Evolutionary conservation across 768 basidiomycete species (phyloP).

Genomic region (Hygrocybe punicea): DNA sequence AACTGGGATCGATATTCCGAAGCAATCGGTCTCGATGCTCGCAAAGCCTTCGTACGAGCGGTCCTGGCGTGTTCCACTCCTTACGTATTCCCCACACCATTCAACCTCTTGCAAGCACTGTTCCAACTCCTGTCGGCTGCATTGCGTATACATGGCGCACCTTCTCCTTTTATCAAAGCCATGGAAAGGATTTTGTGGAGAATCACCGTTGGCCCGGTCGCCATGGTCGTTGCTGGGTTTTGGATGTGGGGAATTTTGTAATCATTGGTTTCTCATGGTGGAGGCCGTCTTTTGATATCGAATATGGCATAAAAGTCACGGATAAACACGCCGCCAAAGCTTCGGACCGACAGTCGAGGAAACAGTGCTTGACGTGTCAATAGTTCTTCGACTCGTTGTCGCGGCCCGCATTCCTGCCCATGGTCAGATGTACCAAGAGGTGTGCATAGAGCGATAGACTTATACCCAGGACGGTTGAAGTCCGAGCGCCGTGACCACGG

Average conservation of each 20-base stretch:
- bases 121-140: conserved; percentile 20
- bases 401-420: no score
- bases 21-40: conserved; percentile 43
- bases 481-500: no score
- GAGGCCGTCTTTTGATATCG: no score
- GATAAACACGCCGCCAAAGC: no score
- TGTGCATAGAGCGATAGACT: no score
- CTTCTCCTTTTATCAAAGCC: conserved; percentile 7
- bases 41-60: conserved; percentile 37
- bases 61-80: conserved; percentile 36
- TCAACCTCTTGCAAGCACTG: conserved; percentile 43
- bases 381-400: no score
- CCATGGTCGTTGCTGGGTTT: conserved; percentile 20
- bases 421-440: no score
- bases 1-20: conserved; percentile 51
- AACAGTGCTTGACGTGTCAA: no score
- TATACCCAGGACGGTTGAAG: no score
- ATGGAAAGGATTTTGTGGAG: conserved; percentile 43
- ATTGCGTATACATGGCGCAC: conserved; percentile 19
- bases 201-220: conserved; percentile 39
- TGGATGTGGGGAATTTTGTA: conserved; percentile 3
- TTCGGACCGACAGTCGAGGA: no score
- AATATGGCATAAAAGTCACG: no score
- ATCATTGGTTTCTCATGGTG: no score
- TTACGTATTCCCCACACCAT: conserved; percentile 49